Conservation (phyloP, 2,329 filamentous ascomycete species). For the Colletotrichum eremochloae region DNA sequence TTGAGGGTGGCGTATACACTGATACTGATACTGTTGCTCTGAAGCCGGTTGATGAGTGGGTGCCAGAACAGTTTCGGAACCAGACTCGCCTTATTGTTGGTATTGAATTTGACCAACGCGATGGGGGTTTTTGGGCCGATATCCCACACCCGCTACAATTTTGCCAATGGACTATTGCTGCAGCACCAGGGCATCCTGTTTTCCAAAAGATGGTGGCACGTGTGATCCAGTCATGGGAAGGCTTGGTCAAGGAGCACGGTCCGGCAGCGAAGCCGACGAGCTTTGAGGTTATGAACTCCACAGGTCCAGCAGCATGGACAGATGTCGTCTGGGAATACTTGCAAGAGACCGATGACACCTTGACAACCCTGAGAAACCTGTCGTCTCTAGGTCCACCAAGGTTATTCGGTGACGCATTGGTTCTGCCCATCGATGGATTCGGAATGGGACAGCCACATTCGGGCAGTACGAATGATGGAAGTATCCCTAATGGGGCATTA, state of each 20-base stretch:
- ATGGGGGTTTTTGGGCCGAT: conserved; percentile 47
- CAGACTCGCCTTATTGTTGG: conserved; percentile 48
- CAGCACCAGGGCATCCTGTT: conserved; percentile 49
- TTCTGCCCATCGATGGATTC: conserved; percentile 6
- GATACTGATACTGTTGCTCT: conserved; percentile 72
- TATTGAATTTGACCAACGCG: conserved; percentile 50
- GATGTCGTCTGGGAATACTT: conserved; percentile 50
- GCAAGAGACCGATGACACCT: conserved; percentile 42
- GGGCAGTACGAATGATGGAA: conserved; percentile 5
- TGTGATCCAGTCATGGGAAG: conserved; percentile 44
- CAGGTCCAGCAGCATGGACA: conserved; percentile 50
- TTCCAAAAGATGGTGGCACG: conserved; percentile 47
- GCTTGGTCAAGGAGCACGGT: conserved; percentile 12
- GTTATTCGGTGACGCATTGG: background rate
- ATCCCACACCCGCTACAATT: conserved; percentile 50
- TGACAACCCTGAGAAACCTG: conserved; percentile 25
- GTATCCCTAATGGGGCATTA: background rate
- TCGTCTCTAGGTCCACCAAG: background rate
- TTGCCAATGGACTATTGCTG: conserved; percentile 54
- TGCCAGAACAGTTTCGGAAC: conserved; percentile 44
- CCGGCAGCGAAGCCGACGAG: conserved; percentile 43
- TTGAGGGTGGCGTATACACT: conserved; percentile 62
- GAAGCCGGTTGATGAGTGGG: conserved; percentile 58
- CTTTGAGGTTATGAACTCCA: conserved; percentile 50
- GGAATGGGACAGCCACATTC: conserved; percentile 11